Conservation (phyloP, 2,329 filamentous ascomycete genomes). For the Ceratocystis diversiconidia region DNA sequence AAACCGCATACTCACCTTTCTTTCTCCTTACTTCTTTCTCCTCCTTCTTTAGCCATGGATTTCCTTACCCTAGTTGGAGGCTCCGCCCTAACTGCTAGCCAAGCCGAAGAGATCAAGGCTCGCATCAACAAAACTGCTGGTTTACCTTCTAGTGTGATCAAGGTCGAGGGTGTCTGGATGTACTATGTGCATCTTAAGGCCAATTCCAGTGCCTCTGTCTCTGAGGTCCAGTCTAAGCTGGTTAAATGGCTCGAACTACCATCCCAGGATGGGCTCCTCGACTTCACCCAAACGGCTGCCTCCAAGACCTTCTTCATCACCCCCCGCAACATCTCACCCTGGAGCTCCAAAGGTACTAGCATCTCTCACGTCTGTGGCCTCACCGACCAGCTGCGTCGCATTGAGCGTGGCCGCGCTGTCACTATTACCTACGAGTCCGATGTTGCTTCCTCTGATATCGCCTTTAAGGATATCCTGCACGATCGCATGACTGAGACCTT, state of each 20-base stretch:
- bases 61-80: constrained; percentile 28
- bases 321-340: constrained; percentile 82
- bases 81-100: constrained; percentile 37
- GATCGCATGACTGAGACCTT: constrained; percentile 94
- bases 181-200: constrained; percentile 53
- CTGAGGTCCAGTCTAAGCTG: constrained; percentile 24
- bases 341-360: constrained; percentile 91
- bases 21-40: not conserved
- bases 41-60: constrained; percentile 19
- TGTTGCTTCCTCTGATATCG: constrained; percentile 28
- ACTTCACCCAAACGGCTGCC: constrained; percentile 15
- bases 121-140: constrained; percentile 30
- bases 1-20: not conserved
- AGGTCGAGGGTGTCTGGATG: constrained; percentile 40
- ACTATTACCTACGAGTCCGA: constrained; percentile 45
- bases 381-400: constrained; percentile 52
- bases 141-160: constrained; percentile 31
- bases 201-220: constrained; percentile 15
- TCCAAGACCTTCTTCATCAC: constrained; percentile 46
- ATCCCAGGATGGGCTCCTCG: constrained; percentile 8
- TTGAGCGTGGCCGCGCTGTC: constrained; percentile 76
- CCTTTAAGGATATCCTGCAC: constrained; percentile 58
- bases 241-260: constrained; percentile 20
- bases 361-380: constrained; percentile 88
- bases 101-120: constrained; percentile 32